A percentile compares a stretch with the other conserved stretches of the same genome.
phyloP scores from a whole-genome alignment of 1,284 basidiomycete species.

The Puccinia sorghi region DNA sequence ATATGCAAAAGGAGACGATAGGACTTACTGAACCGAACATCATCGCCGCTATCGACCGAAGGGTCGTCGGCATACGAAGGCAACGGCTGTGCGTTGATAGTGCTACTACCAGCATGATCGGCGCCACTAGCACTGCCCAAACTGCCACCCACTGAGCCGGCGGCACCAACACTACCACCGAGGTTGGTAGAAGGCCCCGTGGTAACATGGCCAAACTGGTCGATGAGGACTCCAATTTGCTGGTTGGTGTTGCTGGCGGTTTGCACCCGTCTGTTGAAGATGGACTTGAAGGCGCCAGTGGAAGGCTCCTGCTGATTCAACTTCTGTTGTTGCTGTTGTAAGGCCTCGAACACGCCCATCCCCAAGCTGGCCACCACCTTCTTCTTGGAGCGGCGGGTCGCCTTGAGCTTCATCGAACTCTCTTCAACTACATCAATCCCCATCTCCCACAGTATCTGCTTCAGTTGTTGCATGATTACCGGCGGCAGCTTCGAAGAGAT shows the following conservation, averaged over 20 bases:
- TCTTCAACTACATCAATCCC: constrained; percentile 85
- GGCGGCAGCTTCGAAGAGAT: constrained; percentile 80
- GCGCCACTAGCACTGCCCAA: constrained; percentile 34
- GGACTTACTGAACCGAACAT: constrained; percentile 71
- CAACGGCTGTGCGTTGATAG: constrained; percentile 51
- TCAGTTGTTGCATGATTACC: constrained; percentile 82
- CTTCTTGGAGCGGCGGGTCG: constrained; percentile 57
- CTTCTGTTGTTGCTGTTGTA: constrained; percentile 52
- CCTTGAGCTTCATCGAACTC: constrained; percentile 71
- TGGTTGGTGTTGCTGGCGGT: constrained; percentile 51
- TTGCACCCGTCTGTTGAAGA: constrained; percentile 47
- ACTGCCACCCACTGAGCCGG: constrained; percentile 23
- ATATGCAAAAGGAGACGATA: background rate
- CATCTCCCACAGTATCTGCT: constrained; percentile 78
- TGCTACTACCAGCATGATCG: too few relatives aligned
- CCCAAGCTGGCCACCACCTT: constrained; percentile 52
- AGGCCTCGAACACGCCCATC: constrained; percentile 59
- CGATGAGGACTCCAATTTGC: constrained; percentile 48
- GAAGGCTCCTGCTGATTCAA: constrained; percentile 64
- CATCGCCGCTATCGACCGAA: constrained; percentile 78
- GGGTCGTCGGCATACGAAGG: constrained; percentile 72
- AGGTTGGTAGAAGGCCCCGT: too few relatives aligned
- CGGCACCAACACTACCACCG: constrained; percentile 50
- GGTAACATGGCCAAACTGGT: constrained; percentile 53
- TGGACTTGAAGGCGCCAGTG: constrained; percentile 30